These are phyloP conservation scores for Murraya koenigii DNA, from an alignment of 345 rosid species.

Conservation along the genomic window DNA sequence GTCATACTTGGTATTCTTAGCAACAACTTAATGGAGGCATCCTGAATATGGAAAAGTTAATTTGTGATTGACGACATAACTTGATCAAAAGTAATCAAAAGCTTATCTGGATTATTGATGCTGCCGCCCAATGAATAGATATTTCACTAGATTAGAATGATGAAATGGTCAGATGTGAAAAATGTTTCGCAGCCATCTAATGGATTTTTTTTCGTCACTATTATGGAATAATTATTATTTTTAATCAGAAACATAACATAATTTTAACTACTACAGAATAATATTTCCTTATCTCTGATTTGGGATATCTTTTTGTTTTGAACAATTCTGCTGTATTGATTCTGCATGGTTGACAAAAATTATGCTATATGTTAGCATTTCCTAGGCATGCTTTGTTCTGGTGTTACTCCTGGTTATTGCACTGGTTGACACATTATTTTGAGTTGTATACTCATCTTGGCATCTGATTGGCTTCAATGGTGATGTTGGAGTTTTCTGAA, in stretches of 20 bases:
- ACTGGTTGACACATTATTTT: neutral
- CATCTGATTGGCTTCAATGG: neutral
- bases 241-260: neutral
- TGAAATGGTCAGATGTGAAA: neutral
- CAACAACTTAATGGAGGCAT: neutral
- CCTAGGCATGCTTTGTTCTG: neutral
- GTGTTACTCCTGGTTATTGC: neutral
- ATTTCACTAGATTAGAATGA: neutral
- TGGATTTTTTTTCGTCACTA: neutral
- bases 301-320: neutral
- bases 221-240: neutral
- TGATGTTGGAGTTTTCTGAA: neutral
- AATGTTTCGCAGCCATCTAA: neutral
- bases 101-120: neutral
- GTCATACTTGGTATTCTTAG: neutral
- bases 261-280: neutral
- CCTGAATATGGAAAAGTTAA: neutral
- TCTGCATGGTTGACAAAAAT: neutral
- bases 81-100: neutral
- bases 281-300: neutral
- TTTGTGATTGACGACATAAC: neutral
- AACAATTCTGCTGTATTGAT: neutral
- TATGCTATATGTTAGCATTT: neutral
- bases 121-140: neutral
- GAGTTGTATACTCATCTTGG: constrained; percentile 1